phyloP scores from a whole-genome alignment of 306 rosid genomes.

The Quercus mongolica region DNA sequence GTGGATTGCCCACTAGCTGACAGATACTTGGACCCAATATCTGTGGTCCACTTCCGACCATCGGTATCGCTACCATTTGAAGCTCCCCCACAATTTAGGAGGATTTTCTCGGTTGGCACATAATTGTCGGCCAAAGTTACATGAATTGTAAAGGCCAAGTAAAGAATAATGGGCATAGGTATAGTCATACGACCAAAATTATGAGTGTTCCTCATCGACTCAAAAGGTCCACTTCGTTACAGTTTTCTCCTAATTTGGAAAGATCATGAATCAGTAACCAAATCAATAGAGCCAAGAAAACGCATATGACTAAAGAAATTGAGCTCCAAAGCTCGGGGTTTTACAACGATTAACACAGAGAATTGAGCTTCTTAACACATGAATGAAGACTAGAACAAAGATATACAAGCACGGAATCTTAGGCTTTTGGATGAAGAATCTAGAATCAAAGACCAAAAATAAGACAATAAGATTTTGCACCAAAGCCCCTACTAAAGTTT shows the following conservation, averaged over 20 bases:
- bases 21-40: constrained; percentile 53
- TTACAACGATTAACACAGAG: neutral
- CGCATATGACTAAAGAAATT: too few species aligned
- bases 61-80: constrained; percentile 40
- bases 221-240: neutral
- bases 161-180: constrained; percentile 20
- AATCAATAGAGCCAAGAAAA: too few species aligned
- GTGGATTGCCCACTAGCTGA: constrained; percentile 31
- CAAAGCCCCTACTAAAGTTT: neutral
- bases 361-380: neutral
- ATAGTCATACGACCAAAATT: constrained; percentile 6
- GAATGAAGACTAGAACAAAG: constrained; percentile 17
- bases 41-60: constrained; percentile 66
- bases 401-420: neutral
- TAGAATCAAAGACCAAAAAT: neutral
- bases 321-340: neutral
- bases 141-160: constrained; percentile 30
- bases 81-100: constrained; percentile 81
- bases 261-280: neutral
- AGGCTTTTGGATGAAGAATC: neutral
- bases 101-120: constrained; percentile 53
- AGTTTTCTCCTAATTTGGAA: neutral
- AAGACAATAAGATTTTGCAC: neutral
- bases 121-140: constrained; percentile 44
- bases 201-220: constrained; percentile 30